Base-by-base conservation (phyloP, 2,329 filamentous ascomycete genomes). In the Fonsecaea pedrosoi region DNA sequence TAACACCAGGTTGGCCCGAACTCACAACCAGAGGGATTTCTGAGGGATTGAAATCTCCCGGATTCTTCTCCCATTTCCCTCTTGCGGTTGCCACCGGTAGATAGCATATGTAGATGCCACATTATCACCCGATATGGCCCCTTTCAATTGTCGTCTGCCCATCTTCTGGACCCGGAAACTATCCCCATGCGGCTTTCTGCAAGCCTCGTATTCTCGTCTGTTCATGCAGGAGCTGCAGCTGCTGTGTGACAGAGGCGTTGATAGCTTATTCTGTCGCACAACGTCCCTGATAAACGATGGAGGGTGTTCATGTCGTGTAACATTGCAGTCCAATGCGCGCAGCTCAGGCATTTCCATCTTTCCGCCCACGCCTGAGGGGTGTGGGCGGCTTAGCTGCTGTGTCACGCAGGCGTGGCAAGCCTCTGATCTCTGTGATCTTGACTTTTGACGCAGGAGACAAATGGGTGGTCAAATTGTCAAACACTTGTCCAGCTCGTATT, bases 341-440 rank as follows among this genome's bases (percentile, higher is more conserved):
- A 4, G 18, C 4, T 50, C 45, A 25, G 13, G 6, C 18, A 12
- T 50, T 3, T 10, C 8, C 4, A 25, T 25, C 9, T 50, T 25
- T 25, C n/a, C 8, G 15, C 21, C 18, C 18, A 25, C 7, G 45
- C 10, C 45, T 25, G 25, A 25, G 25, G 18, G 40, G 15, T 18
- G n/a, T 21, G 40, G 40, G 3, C 21, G 38, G 38, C n/a, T n/a
- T 35, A 7, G 57, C 57, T 60, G 57, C 57, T 50, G 57, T 60
- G 57, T 60, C 40, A 60, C 40, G 5, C 13, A 50, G 15, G 13
- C 25, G 30, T 50, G 15, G 3, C 3, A 45, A 45, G 32, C 18
- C 13, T 48, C 18, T 18, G 40, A 30, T 15, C 25, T 50, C n/a
- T 15, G 12, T 21, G 37, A 37, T 34, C 37, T 15, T 12, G 15